Percentiles rank a stretch among this genome's conserved stretches.
Conservation (phyloP, 805 yeast genomes). For the Sugiyamaella floridensis region DNA sequence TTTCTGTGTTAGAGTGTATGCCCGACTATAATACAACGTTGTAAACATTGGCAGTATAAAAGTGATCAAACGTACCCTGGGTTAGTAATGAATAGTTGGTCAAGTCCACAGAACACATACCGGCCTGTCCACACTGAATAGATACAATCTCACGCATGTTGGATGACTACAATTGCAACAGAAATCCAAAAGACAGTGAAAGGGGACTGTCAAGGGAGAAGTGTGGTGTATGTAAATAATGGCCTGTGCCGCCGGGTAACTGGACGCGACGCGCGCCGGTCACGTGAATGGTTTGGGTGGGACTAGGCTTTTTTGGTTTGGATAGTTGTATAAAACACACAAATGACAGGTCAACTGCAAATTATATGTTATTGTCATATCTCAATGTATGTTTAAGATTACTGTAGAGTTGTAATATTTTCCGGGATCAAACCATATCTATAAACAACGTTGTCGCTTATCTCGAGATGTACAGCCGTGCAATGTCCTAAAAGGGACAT, state of each 20-base stretch:
- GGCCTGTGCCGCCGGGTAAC: neutral
- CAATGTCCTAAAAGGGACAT: too few relatives aligned
- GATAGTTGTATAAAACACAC: neutral
- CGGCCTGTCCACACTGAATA: slow-evolving; percentile 40
- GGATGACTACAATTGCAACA: neutral
- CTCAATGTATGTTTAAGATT: too few relatives aligned
- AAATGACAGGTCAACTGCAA: too few relatives aligned
- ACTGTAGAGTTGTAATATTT: too few relatives aligned
- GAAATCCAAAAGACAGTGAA: neutral
- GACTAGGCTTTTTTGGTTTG: neutral
- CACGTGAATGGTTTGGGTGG: neutral
- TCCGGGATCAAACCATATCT: too few relatives aligned
- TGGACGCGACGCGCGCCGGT: neutral
- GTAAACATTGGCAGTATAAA: too few relatives aligned
- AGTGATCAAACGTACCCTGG: neutral
- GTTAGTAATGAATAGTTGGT: neutral
- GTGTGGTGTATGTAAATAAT: neutral
- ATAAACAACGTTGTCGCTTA: too few relatives aligned
- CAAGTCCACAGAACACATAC: slow-evolving; percentile 20
- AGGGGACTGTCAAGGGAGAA: neutral
- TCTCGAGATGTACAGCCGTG: too few relatives aligned
- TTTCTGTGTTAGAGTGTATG: slow-evolving; percentile 20
- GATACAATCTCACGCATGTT: slow-evolving; percentile 40
- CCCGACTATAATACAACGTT: too few relatives aligned
- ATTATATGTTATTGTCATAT: too few relatives aligned